A percentile compares a stretch with the other conserved stretches of the same genome.
phyloP scores from a whole-genome alignment of 306 rosid species.

The Luffa acutangula region DNA sequence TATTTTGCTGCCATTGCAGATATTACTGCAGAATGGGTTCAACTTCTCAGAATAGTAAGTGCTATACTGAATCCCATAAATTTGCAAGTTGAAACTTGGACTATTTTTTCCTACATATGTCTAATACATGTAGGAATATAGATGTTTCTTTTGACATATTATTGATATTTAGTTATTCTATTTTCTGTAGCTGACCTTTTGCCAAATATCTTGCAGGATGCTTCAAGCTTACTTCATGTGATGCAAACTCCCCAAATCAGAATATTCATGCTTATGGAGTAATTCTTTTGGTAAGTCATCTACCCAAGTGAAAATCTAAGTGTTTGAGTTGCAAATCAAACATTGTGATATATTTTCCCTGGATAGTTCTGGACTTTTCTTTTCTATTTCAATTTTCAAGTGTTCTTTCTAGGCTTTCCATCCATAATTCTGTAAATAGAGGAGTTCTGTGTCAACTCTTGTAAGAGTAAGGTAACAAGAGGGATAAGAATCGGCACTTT shows the following conservation, averaged over 20 bases:
- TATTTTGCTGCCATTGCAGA: constrained; percentile 36
- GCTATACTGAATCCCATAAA: not conserved
- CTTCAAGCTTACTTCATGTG: constrained; percentile 79
- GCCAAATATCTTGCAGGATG: constrained; percentile 54
- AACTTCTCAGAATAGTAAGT: constrained; percentile 66
- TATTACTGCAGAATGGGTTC: constrained; percentile 93
- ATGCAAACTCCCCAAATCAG: constrained; percentile 63
- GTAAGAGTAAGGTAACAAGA: not conserved
- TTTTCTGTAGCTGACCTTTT: constrained; percentile 11
- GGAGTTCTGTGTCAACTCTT: constrained; percentile 5
- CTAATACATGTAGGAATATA: not conserved
- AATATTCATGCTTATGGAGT: constrained; percentile 77
- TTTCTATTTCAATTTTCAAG: not conserved
- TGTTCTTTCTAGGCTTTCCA: not conserved
- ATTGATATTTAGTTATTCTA: not conserved
- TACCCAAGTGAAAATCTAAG: constrained; percentile 13
- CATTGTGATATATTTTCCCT: not conserved
- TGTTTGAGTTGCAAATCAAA: not conserved
- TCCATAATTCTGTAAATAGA: not conserved
- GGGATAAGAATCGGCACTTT: constrained; percentile 22
- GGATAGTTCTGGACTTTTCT: not conserved
- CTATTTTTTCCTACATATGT: not conserved
- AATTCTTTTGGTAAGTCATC: constrained; percentile 70
- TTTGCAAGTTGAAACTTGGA: not conserved
- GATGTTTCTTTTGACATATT: not conserved